phyloP scores from a whole-genome alignment of 371 early-diverging fungal genomes.

The Entomophthora muscae region DNA sequence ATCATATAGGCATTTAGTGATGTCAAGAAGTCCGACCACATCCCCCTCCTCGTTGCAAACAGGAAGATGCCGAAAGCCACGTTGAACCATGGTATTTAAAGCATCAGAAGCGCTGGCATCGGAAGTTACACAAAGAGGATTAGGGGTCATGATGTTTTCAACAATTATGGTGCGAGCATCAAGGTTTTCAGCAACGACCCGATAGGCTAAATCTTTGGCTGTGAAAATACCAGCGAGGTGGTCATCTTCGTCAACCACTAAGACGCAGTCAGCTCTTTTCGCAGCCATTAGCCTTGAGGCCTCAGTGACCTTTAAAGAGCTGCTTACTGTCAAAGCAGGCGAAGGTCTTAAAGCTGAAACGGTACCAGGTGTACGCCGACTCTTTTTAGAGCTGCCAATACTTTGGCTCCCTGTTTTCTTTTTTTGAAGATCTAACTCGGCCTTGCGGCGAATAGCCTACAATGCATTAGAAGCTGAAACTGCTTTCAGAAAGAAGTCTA shows the following conservation, averaged over 20 bases:
- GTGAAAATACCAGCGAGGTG: slow-evolving; percentile 91
- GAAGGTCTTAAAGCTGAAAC: slow-evolving; percentile 76
- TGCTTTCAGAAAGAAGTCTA: background rate
- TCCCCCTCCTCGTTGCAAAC: slow-evolving; percentile 83
- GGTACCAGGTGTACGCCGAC: slow-evolving; percentile 26
- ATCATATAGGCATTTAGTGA: slow-evolving; percentile 90
- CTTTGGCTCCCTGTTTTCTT: slow-evolving; percentile 9
- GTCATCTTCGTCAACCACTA: slow-evolving; percentile 80
- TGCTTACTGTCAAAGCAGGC: slow-evolving; percentile 76
- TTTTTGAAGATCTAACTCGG: slow-evolving; percentile 7
- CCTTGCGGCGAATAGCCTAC: slow-evolving; percentile 9
- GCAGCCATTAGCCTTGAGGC: slow-evolving; percentile 97
- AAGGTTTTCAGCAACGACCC: slow-evolving; percentile 71
- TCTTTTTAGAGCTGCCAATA: slow-evolving; percentile 14
- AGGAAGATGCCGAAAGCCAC: slow-evolving; percentile 90
- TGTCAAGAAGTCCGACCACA: slow-evolving; percentile 85
- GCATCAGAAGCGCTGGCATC: slow-evolving; percentile 83
- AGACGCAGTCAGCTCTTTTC: slow-evolving; percentile 84
- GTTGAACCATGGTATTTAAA: slow-evolving; percentile 78
- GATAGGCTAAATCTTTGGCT: slow-evolving; percentile 57
- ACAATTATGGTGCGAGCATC: slow-evolving; percentile 62
- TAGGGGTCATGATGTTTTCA: slow-evolving; percentile 74
- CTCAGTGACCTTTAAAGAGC: slow-evolving; percentile 71
- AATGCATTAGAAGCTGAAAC: background rate
- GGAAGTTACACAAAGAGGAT: slow-evolving; percentile 69